Conservation (phyloP, 2,329 filamentous ascomycete species). For the Stachybotrys echinatus region DNA sequence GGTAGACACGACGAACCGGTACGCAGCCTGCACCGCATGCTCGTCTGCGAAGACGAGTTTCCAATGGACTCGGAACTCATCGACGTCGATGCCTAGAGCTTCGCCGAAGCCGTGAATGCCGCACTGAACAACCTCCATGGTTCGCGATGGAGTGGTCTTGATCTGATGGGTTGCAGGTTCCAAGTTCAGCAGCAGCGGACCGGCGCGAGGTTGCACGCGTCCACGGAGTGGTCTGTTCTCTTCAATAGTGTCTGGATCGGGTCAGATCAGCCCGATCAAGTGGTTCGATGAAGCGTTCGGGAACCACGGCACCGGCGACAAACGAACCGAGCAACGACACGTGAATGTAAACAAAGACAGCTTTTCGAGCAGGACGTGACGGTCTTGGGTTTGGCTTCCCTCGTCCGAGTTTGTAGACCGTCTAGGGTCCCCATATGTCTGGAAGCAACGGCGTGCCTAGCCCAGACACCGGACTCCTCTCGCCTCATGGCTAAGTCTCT, state of each 20-base stretch:
- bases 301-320: background rate
- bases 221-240: too few species aligned
- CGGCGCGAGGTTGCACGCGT: too few species aligned
- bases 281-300: background rate
- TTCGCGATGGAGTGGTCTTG: background rate
- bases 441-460: background rate
- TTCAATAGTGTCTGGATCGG: background rate
- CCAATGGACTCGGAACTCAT: conserved; percentile 30
- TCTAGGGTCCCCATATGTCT: background rate
- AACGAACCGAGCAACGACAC: background rate
- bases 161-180: background rate
- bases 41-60: conserved; percentile 20
- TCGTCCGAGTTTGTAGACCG: background rate
- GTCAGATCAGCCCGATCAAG: background rate
- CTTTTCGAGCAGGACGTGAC: background rate
- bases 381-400: background rate
- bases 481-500: background rate
- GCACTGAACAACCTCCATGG: conserved; percentile 22
- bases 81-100: conserved; percentile 30
- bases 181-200: background rate
- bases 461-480: too few species aligned
- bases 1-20: conserved; percentile 12
- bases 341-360: background rate
- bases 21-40: conserved; percentile 22
- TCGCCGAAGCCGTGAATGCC: conserved; percentile 34